phyloP scores from a whole-genome alignment of 257 asterid genomes.

The Lantana camara region DNA sequence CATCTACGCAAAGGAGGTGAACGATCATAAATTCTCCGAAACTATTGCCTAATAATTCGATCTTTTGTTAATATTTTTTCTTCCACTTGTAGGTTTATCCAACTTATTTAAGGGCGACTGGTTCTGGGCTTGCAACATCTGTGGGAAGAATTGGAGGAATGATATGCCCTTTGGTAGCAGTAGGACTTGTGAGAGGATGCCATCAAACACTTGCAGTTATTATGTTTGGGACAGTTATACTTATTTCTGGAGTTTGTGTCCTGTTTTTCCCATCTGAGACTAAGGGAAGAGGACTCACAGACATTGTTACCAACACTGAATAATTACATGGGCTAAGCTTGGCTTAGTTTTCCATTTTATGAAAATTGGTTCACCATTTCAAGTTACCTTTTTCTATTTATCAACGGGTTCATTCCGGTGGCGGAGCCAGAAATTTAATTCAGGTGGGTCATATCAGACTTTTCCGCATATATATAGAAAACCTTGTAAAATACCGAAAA shows the following conservation, averaged over 20 bases:
- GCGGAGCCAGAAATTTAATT: too few species aligned
- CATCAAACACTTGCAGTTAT: constrained; percentile 34
- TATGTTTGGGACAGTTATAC: constrained; percentile 30
- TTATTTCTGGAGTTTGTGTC: constrained; percentile 31
- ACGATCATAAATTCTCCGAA: background rate
- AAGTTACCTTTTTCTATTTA: background rate
- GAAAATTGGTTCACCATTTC: background rate
- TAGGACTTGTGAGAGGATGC: constrained; percentile 35
- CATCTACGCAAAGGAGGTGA: constrained; percentile 38
- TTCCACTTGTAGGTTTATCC: constrained; percentile 32
- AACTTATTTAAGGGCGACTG: constrained; percentile 34
- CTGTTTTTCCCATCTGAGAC: constrained; percentile 37
- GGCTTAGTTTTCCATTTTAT: background rate
- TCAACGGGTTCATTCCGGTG: too few species aligned
- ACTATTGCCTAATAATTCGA: background rate
- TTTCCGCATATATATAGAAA: too few species aligned
- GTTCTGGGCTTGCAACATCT: constrained; percentile 36
- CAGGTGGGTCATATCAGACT: too few species aligned
- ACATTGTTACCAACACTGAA: background rate
- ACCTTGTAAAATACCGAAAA: too few species aligned
- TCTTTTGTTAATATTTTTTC: background rate
- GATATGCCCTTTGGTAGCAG: constrained; percentile 43
- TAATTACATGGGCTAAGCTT: background rate
- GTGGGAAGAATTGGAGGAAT: constrained; percentile 42
- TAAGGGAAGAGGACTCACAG: constrained; percentile 28